Base-by-base conservation (phyloP, 495 filamentous ascomycete genomes). In the Trichoderma erinaceum region DNA sequence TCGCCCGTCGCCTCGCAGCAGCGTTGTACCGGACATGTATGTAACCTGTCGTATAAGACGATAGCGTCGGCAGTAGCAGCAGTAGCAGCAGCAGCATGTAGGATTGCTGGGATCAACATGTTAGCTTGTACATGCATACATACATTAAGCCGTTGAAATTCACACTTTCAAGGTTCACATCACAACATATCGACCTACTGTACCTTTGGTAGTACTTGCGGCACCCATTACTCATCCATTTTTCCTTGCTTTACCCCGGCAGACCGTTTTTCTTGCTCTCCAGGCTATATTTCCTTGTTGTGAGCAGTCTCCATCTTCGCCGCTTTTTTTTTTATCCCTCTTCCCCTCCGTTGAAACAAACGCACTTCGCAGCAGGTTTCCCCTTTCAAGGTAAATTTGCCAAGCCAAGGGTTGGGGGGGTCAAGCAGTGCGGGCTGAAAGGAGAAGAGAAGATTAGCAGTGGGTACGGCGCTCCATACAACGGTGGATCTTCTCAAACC, bases 401-500 rank as follows among this genome's bases (percentile, higher is more conserved):
- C 48, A 21, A 15, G 41, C 41, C 29, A 1, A 44, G 43, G 43
- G 43, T 16, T 46, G 18, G 13, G 29, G 18, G 13, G 29, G 29
- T 4, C 29, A 29, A 29, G 29, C 35, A 6, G 35, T 7, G 35
- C 35, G 0, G 35, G 35, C 35, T 38, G 6, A 46, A 46, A 46
- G 43, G n/a, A 52, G n/a, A 52, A 2, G 18, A 52, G 23, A 61
- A 61, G 56, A 61, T 61, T 61, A 61, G 27, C 56, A 32, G 56
- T 61, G 56, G 56, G 32, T 23, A 2, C 29, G 4, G n/a, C 8
- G 18, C 48, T 52, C 48, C 48, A n/a, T 52, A 15, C 7, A 38
- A 38, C 56, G 56, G 56, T 61, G 56, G 56, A 61, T 61, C 56
- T 27, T 10, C 56, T 18, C 25, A 61, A 61, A 27, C 56, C 56